Base-by-base conservation (phyloP, 179 eudicot species). In the Carnegiea gigantea region DNA sequence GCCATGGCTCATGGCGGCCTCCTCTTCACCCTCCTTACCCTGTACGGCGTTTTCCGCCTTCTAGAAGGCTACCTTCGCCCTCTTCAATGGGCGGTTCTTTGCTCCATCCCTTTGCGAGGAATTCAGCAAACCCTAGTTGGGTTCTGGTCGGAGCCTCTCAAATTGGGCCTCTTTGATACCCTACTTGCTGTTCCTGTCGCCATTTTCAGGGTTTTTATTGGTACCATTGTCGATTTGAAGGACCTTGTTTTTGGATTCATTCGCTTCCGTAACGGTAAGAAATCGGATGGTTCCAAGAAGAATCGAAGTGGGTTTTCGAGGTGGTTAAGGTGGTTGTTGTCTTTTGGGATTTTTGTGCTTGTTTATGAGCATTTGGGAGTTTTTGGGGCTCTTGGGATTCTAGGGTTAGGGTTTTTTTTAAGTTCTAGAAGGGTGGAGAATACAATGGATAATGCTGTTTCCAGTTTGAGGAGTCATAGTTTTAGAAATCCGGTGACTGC, bases 1-100 rank as follows among this genome's bases (percentile, higher is more conserved):
- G 93, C 97, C 77, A 92, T 93, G 98, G 99, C 99, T 23, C 98
- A 96, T 80, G 97, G 89, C 0, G 93, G 93, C 40, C 91, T 96
- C 44, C 91, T 92, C n/a, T 92, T 96, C 83, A 77, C 94, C 17
- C 83, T 93, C 20, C 84, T 96, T 73, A 78, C 88, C 23, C 79
- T 92, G 2, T 96, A 88, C 78, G 95, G 91, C 30, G 92, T 94
- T 0, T 87, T 86, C 60, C 91, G 91, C 20, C 84, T 96, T 44
- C 90, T 96, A 1, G 97, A 95, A 79, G 92, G 90, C n/a, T 96
- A 90, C 79, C 84, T 94, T 4, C 85, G 99, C 23, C 99, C 99
- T 11, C 84, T 96, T n/a, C 89, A 87, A 38, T 96, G 99, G 99
- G 99, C 99, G 5, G 89, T 94, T 11, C 89, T 96, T 23, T 96